phyloP scores from a whole-genome alignment of 495 filamentous ascomycete genomes.

The Aspergillus wentii region DNA sequence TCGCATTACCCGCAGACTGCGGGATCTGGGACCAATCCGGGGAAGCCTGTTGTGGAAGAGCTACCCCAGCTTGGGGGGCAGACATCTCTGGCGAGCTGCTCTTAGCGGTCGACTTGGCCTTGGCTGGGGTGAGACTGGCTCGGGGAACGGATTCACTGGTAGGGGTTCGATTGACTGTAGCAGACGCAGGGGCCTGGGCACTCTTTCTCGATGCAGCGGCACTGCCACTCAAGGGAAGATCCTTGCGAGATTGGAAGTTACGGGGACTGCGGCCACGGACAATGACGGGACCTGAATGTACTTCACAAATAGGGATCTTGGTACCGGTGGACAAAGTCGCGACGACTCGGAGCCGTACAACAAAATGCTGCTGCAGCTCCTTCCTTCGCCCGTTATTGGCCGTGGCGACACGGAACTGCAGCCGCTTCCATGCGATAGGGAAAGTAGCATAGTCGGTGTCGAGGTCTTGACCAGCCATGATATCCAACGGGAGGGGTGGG shows the following conservation, averaged over 20 bases:
- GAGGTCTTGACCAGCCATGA: slow-evolving; percentile 68
- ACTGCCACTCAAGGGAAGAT: slow-evolving; percentile 67
- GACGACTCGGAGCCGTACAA: slow-evolving; percentile 67
- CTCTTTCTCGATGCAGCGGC: slow-evolving; percentile 61
- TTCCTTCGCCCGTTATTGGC: slow-evolving; percentile 76
- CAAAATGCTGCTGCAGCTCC: slow-evolving; percentile 79
- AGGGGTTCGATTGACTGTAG: slow-evolving; percentile 39
- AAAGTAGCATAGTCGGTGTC: slow-evolving; percentile 75
- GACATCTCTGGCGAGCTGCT: slow-evolving; percentile 39
- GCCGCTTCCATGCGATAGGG: slow-evolving; percentile 82
- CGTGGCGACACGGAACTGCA: slow-evolving; percentile 90
- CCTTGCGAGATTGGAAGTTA: slow-evolving; percentile 74
- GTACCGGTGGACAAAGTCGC: slow-evolving; percentile 65
- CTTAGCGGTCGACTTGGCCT: slow-evolving; percentile 41
- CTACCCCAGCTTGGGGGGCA: slow-evolving; percentile 29
- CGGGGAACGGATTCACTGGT: slow-evolving; percentile 38
- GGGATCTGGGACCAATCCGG: slow-evolving; percentile 39
- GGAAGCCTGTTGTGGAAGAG: slow-evolving; percentile 27
- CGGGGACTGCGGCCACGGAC: slow-evolving; percentile 74
- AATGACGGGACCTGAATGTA: slow-evolving; percentile 69
- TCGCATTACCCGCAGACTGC: slow-evolving; percentile 18
- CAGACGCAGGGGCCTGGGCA: slow-evolving; percentile 30
- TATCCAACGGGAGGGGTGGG: slow-evolving; percentile 66
- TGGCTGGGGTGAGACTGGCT: slow-evolving; percentile 50
- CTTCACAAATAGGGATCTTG: slow-evolving; percentile 64